phyloP scores from a whole-genome alignment of 73 alveolate genomes.

The Paramecium tetraurelia region DNA sequence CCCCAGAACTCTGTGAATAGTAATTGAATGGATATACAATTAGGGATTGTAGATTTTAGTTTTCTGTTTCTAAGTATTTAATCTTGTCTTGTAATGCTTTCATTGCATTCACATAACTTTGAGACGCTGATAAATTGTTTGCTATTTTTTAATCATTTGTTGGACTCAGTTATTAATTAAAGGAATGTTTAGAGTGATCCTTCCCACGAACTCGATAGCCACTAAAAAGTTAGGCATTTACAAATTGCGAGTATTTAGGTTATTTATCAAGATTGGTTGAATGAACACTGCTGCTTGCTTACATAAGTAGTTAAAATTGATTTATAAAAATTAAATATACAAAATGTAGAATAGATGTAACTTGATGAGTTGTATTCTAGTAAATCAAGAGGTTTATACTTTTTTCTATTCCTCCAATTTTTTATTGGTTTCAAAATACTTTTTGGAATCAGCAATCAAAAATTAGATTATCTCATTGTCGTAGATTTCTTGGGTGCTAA shows the following conservation, averaged over 20 bases:
- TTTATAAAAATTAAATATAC: background rate
- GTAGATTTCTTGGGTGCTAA: constrained; percentile 16
- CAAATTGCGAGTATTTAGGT: background rate
- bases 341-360: background rate
- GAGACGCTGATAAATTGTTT: background rate
- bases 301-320: background rate
- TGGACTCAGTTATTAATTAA: background rate
- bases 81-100: constrained; percentile 30
- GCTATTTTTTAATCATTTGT: background rate
- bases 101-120: constrained; percentile 27
- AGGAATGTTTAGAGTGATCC: background rate
- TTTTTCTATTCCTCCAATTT: background rate
- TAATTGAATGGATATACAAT: background rate
- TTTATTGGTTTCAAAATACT: background rate
- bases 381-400: background rate
- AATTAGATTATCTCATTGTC: background rate
- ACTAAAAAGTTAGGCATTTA: background rate
- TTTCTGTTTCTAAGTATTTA: background rate
- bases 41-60: background rate
- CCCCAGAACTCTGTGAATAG: background rate
- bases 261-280: background rate
- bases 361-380: background rate
- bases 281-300: background rate
- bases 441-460: constrained; percentile 1
- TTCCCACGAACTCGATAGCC: background rate